phyloP scores from a whole-genome alignment of 2,329 filamentous ascomycete species.

The Dothiorella sarmentorum region DNA sequence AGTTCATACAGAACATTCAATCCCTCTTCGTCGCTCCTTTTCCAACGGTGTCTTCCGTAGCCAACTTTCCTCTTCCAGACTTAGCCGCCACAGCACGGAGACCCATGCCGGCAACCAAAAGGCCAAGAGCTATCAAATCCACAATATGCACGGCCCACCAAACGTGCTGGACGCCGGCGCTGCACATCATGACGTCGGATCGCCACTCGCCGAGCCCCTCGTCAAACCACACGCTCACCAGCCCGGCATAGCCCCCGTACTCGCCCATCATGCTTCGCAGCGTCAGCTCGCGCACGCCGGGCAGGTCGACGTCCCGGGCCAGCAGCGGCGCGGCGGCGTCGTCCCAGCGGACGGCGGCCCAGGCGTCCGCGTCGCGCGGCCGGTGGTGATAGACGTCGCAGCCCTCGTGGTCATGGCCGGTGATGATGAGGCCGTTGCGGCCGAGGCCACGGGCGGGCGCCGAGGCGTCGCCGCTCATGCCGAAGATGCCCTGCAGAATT shows the following conservation, averaged over 20 bases:
- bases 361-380: slow-evolving; percentile 12
- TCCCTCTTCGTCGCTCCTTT: slow-evolving; percentile 1
- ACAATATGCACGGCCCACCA: slow-evolving; percentile 90
- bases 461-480: slow-evolving; percentile 62
- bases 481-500: slow-evolving; percentile 81
- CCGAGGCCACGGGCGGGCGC: slow-evolving; percentile 63
- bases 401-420: slow-evolving; percentile 92
- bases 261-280: slow-evolving; percentile 98
- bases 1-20: not conserved
- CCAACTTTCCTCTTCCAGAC: not conserved
- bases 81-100: not conserved
- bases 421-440: slow-evolving; percentile 74
- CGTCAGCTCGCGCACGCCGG: slow-evolving; percentile 81
- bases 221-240: slow-evolving; percentile 90
- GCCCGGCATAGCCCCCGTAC: slow-evolving; percentile 85
- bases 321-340: slow-evolving; percentile 19
- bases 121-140: slow-evolving; percentile 51
- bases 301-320: slow-evolving; percentile 35
- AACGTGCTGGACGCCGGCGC: slow-evolving; percentile 78
- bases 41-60: not conserved
- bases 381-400: slow-evolving; percentile 82
- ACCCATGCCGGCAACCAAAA: slow-evolving; percentile 24
- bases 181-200: slow-evolving; percentile 75
- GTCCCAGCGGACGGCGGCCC: slow-evolving; percentile 20
- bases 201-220: slow-evolving; percentile 65